These are phyloP conservation scores for Avena atlantica DNA, from an alignment of 176 grass and related monocot species.

Conservation along the genomic window DNA sequence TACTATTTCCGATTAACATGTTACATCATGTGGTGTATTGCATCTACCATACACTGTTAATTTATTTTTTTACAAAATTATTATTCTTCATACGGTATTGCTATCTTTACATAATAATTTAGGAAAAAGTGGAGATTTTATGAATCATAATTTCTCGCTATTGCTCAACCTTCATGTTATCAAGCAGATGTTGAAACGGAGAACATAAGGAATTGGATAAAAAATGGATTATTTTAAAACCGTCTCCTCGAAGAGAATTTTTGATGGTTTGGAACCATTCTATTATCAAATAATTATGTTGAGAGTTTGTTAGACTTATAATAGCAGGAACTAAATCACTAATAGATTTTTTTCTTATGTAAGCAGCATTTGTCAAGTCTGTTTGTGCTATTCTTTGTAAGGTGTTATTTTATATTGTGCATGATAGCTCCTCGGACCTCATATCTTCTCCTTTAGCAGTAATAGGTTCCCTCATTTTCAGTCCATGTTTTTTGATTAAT, in stretches of 20 bases:
- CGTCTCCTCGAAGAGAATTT: not conserved
- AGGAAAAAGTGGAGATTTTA: too few species aligned
- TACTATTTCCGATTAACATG: too few species aligned
- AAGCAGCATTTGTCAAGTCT: slow-evolving; percentile 28
- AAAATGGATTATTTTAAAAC: not conserved
- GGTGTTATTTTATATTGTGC: slow-evolving; percentile 25
- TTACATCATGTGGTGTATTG: not conserved
- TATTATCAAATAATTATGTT: not conserved
- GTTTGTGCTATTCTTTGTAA: not conserved
- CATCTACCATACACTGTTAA: not conserved
- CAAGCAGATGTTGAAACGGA: not conserved
- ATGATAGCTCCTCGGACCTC: not conserved
- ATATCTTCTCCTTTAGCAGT: slow-evolving; percentile 4
- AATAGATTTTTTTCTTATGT: not conserved
- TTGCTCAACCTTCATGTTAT: not conserved
- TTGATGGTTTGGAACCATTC: not conserved
- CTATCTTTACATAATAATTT: too few species aligned
- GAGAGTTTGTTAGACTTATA: not conserved
- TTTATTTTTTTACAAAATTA: too few species aligned
- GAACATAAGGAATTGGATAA: not conserved
- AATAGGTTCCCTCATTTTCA: slow-evolving; percentile 4
- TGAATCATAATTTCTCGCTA: not conserved
- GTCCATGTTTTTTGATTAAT: slow-evolving; percentile 7
- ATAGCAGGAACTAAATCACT: not conserved
- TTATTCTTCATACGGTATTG: too few species aligned